Base-by-base conservation (phyloP, 2,329 filamentous ascomycete species). In the Fusarium fujikuroi region DNA sequence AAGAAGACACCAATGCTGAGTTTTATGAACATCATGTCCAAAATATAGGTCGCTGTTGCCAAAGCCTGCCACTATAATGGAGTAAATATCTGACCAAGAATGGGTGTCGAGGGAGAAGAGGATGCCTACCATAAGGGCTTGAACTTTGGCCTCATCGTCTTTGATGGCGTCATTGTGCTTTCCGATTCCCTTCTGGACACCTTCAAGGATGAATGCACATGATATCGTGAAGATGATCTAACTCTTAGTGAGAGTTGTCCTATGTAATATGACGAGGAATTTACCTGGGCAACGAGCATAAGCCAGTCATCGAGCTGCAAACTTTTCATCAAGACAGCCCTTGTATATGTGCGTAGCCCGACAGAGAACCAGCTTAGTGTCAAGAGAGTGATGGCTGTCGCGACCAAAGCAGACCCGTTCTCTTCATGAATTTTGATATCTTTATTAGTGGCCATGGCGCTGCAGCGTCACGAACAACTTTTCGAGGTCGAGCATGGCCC, bases 11-110 rank as follows among this genome's bases (percentile, higher is more conserved):
- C 85, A 54, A 89, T 88, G 78, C 87, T 87, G 57, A 89, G 79
- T 78, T 89, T 89, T 79, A 88, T 85, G 67, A 89, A 85, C 83
- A 88, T 85, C 87, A 89, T 89, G 68, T 87, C 83, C 15, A 85
- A 70, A 49, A 89, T 80, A 62, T 88, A 88, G 5, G 84, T 84
- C 11, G 83, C 85, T 2, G 86, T 86, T 16, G 85, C 85, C 36
- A 88, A 74, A 30, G 87, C 85, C 81, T 88, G 87, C 80, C 84
- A 88, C 83, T 87, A 43, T 39, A 49, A 46, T 11, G 12, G 30
- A 56, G 63, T 77, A 10, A 77, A 67, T 40, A 66, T 34, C 14
- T 39, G 40, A 36, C 23, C n/a, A 23, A 23, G 23, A n/a, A 19
- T 15, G 23, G 19, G n/a, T 30, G 49, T n/a, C 21, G 23, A 9